Evolutionary conservation across 2,329 filamentous ascomycete species (phyloP), one percentile per base, ranked within the genome.

Genomic region (Cercospora citrullina): DNA sequence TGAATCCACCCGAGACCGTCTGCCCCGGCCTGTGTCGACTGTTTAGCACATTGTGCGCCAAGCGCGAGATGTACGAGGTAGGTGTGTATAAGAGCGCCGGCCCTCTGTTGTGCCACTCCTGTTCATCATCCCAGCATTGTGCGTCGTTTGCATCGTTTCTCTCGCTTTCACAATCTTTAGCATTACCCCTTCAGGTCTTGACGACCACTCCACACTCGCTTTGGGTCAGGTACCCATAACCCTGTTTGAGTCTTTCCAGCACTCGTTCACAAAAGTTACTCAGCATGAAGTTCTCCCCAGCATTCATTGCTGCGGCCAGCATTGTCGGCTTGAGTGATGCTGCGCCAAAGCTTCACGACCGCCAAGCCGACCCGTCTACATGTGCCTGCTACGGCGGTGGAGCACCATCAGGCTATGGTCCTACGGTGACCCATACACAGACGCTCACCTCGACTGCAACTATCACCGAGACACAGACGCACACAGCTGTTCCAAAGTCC

Each of bases 271-370:
- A 51, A 23, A 60, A 60, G 62, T 61, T 69, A 58, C 53, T 66
- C 71, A 77, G 55, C 45, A 77, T 78, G 76, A 77, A 76, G 73
- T 72, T 71, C 69, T 68, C 79, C 73, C 75, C 79, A 63, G 74
- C 82, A 69, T 77, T 80, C 67, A 72, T 83, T 71, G 79, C 81
- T 71, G 70, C 83, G 65, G 81, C 82, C 72, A 79, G 80, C 74
- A 75, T 86, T 55, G 71, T 80, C 70, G 80, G 81, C 68, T 77
- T 81, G 70, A 84, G 83, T 72, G 78, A 81, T 62, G 85, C 80
- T 73, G 64, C 60, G 21, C 68, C 85, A 87, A 77, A 84, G 85
- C 71, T 83, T 80, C 73, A 80, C 86, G 76, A 64, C 48, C 67
- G 70, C 64, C 65, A 69, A 60, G 80, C 75, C 67, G 79, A 74